A percentile compares a stretch with the other conserved stretches of the same genome.
These are phyloP conservation scores for Corylus americana DNA, from an alignment of 306 rosid species.

Conservation along the genomic window DNA sequence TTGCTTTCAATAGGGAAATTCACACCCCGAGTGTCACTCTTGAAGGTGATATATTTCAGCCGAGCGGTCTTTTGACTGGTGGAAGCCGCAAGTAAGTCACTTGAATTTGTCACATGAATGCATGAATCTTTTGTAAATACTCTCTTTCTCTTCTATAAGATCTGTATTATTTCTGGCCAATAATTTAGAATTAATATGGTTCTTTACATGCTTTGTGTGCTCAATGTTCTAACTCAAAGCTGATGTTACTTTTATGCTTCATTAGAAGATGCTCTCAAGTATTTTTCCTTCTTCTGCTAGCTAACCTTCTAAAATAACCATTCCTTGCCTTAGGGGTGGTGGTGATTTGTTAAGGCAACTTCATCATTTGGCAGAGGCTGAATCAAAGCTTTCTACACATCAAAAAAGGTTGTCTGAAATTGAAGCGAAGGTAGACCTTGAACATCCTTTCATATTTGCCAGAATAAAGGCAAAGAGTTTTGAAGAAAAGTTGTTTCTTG, in stretches of 20 bases:
- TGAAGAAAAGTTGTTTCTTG: background rate
- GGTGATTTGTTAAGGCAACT: slow-evolving; percentile 85
- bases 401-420: slow-evolving; percentile 66
- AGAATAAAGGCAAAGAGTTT: background rate
- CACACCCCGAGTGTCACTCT: slow-evolving; percentile 87
- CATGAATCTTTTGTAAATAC: slow-evolving; percentile 17
- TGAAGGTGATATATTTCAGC: slow-evolving; percentile 97
- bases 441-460: background rate
- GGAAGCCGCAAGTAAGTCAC: slow-evolving; percentile 92
- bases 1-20: slow-evolving; percentile 74
- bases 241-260: slow-evolving; percentile 13
- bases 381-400: slow-evolving; percentile 59
- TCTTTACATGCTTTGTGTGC: slow-evolving; percentile 9
- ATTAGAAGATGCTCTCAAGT: slow-evolving; percentile 19
- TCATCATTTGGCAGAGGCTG: slow-evolving; percentile 78
- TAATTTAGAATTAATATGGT: slow-evolving; percentile 2
- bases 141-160: slow-evolving; percentile 2
- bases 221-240: slow-evolving; percentile 11
- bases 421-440: slow-evolving; percentile 67
- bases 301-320: slow-evolving; percentile 14
- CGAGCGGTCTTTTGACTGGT: slow-evolving; percentile 97
- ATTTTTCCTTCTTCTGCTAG: slow-evolving; percentile 26
- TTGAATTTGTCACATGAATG: slow-evolving; percentile 16
- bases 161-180: slow-evolving; percentile 2
- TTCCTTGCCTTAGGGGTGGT: slow-evolving; percentile 68